Evolutionary conservation across 306 rosid genomes (phyloP).

Genomic region (Citrullus amarus): DNA sequence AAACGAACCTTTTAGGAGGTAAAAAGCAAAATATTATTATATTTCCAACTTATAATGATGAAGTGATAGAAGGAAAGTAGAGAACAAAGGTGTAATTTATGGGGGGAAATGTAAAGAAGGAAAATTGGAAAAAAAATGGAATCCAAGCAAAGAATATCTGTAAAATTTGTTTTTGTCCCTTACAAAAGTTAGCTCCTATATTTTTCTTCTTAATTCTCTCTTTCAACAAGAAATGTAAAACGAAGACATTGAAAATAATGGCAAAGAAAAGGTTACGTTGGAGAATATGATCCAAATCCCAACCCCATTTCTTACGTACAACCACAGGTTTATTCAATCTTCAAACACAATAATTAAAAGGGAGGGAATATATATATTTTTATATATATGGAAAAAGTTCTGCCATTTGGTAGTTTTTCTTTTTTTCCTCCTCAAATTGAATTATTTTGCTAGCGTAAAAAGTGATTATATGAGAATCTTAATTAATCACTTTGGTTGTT

Average conservation of each 20-base stretch:
- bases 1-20: neutral
- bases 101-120: neutral
- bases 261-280: neutral
- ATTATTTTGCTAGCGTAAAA: too few species aligned
- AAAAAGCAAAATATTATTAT: neutral
- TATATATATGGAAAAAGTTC: too few species aligned
- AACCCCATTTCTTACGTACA: neutral
- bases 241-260: neutral
- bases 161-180: neutral
- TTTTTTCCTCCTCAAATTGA: too few species aligned
- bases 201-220: neutral
- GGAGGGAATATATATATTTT: neutral
- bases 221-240: neutral
- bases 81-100: neutral
- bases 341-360: neutral
- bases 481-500: too few species aligned
- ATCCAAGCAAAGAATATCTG: constrained; percentile 1
- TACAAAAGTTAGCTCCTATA: neutral
- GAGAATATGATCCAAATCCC: neutral
- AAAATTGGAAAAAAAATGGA: neutral
- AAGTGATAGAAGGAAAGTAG: neutral
- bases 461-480: too few species aligned
- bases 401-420: too few species aligned
- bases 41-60: neutral
- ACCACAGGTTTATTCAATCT: neutral